These are phyloP conservation scores for Paxillus involutus DNA, from an alignment of 768 basidiomycete genomes.

Conservation along the genomic window DNA sequence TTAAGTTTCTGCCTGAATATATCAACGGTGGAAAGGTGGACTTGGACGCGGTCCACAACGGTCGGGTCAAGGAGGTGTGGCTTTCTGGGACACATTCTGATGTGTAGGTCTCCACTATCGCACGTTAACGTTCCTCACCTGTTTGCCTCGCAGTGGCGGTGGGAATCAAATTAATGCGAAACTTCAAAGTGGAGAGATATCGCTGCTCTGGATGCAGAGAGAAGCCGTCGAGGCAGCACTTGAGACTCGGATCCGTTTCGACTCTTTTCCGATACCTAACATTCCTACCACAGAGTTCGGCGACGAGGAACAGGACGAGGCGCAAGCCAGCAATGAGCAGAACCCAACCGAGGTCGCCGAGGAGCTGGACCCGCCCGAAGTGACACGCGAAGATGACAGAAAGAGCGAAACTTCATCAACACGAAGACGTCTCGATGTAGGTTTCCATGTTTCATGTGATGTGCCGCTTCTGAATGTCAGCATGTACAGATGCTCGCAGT, in stretches of 20 bases:
- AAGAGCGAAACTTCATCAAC: no score
- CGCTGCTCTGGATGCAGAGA: slow-evolving; percentile 27
- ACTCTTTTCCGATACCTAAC: no score
- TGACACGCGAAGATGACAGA: no score
- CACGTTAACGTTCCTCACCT: neutral
- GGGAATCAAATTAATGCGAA: slow-evolving; percentile 10
- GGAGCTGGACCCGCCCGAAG: neutral
- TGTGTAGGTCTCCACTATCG: slow-evolving; percentile 15
- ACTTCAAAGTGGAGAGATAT: slow-evolving; percentile 9
- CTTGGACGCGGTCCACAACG: neutral
- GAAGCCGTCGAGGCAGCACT: slow-evolving; percentile 23
- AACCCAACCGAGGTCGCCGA: no score
- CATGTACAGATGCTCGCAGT: no score
- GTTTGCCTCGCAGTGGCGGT: slow-evolving; percentile 13
- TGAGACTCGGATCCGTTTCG: no score
- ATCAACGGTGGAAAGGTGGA: slow-evolving; percentile 9
- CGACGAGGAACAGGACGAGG: no score
- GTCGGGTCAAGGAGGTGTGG: slow-evolving; percentile 26
- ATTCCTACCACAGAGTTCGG: no score
- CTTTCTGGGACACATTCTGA: slow-evolving; percentile 25
- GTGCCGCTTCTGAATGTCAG: no score
- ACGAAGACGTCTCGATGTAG: no score
- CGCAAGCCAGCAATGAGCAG: no score
- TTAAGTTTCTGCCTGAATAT: slow-evolving; percentile 26
- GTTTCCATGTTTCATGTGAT: no score